Percentiles rank a stretch among this genome's conserved stretches.
These are phyloP conservation scores for Fomitopsis betulina DNA, from an alignment of 1,284 basidiomycete species.

Conservation along the genomic window DNA sequence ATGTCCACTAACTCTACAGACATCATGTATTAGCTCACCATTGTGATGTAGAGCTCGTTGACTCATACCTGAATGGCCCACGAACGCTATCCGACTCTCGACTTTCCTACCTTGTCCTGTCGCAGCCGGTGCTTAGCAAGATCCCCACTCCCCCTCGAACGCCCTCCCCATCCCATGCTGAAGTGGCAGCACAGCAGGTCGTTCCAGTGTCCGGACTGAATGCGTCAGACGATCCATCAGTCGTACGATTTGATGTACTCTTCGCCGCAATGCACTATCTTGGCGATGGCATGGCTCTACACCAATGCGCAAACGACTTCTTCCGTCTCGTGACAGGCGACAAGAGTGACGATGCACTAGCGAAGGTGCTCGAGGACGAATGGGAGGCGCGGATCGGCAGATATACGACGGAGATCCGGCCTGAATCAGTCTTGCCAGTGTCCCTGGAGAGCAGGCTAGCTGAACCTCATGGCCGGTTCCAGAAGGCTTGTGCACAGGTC, in stretches of 20 bases:
- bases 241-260: slow-evolving; percentile 45
- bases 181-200: neutral
- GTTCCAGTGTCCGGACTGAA: slow-evolving; percentile 1
- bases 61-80: slow-evolving; percentile 68
- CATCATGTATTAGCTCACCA: neutral
- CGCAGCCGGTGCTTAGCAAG: slow-evolving; percentile 26
- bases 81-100: slow-evolving; percentile 66
- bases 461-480: slow-evolving; percentile 32
- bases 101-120: slow-evolving; percentile 68
- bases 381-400: slow-evolving; percentile 37
- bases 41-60: slow-evolving; percentile 47
- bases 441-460: slow-evolving; percentile 54
- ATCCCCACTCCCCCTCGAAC: slow-evolving; percentile 35
- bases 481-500: slow-evolving; percentile 42
- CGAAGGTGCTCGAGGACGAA: slow-evolving; percentile 39
- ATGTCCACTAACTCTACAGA: neutral
- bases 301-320: slow-evolving; percentile 71
- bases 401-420: neutral
- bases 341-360: slow-evolving; percentile 38
- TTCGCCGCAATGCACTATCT: slow-evolving; percentile 71
- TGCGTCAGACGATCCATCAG: slow-evolving; percentile 8
- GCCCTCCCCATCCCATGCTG: slow-evolving; percentile 20
- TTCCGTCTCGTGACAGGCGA: slow-evolving; percentile 51
- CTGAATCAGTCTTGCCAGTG: slow-evolving; percentile 33
- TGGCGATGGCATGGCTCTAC: slow-evolving; percentile 78